These are phyloP conservation scores for Fragosphaeria purpurea DNA, from an alignment of 2,329 filamentous ascomycete genomes.

Conservation along the genomic window DNA sequence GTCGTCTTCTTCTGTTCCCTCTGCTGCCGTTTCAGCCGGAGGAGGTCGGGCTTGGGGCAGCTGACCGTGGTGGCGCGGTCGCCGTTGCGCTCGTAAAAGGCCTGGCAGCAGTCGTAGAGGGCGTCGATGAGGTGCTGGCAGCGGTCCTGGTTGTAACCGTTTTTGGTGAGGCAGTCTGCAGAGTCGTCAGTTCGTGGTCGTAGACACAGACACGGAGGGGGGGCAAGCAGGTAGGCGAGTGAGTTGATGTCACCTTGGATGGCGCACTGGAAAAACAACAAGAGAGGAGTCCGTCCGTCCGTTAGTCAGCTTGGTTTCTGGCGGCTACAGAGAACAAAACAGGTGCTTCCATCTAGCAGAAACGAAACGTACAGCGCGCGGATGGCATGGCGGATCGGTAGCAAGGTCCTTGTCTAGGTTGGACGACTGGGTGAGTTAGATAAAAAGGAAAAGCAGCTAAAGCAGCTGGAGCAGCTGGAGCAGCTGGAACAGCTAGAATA, in stretches of 20 bases:
- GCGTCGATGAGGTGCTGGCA: slow-evolving; percentile 72
- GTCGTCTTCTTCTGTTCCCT: slow-evolving; percentile 21
- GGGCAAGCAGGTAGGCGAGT: not conserved
- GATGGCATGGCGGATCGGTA: slow-evolving; percentile 72
- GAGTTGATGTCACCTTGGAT: slow-evolving; percentile 60
- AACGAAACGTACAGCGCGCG: slow-evolving; percentile 55
- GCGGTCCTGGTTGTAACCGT: slow-evolving; percentile 75
- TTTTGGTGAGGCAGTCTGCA: slow-evolving; percentile 72
- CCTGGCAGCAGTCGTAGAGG: slow-evolving; percentile 86
- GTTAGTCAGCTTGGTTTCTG: not conserved
- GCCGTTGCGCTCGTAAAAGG: slow-evolving; percentile 73
- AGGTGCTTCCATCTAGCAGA: not conserved
- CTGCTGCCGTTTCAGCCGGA: slow-evolving; percentile 81
- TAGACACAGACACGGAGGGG: too few relatives aligned
- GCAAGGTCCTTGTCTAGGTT: slow-evolving; percentile 58
- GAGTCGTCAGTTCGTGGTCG: slow-evolving; percentile 9
- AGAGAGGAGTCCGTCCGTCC: too few relatives aligned
- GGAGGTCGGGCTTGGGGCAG: slow-evolving; percentile 72
- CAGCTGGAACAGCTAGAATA: not conserved
- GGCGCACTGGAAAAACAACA: slow-evolving; percentile 51
- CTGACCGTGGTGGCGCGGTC: slow-evolving; percentile 66
- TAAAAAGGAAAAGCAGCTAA: too few relatives aligned
- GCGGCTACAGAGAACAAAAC: too few relatives aligned
- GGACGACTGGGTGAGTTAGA: not conserved
- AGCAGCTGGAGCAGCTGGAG: not conserved